Conservation (phyloP, 352 stramenopile species). For the Phytophthora europaea region DNA sequence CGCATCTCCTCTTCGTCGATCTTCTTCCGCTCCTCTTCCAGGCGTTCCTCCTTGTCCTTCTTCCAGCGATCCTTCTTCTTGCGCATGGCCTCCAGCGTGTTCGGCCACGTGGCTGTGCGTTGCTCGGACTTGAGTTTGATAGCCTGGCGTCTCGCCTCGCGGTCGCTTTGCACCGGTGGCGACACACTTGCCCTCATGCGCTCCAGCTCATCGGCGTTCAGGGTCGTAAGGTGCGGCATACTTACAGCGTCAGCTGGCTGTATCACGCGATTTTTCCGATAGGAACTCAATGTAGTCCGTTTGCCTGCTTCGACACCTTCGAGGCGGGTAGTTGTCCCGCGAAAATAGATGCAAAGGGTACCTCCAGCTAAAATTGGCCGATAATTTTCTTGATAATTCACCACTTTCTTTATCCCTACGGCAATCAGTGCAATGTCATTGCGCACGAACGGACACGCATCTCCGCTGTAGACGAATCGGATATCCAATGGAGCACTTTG, state of each 20-base stretch:
- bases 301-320: background rate
- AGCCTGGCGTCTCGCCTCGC: conserved; percentile 65
- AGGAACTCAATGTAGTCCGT: background rate
- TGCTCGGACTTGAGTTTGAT: conserved; percentile 87
- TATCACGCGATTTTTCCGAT: background rate
- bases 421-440: background rate
- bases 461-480: background rate
- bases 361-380: conserved; percentile 8
- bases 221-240: conserved; percentile 54
- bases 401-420: too few species aligned
- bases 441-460: background rate
- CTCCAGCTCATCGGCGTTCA: conserved; percentile 73
- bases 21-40: conserved; percentile 79
- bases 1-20: conserved; percentile 84
- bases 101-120: conserved; percentile 89
- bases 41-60: conserved; percentile 89
- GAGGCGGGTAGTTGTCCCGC: background rate
- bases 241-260: background rate
- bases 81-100: conserved; percentile 92
- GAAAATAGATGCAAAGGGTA: conserved; percentile 9
- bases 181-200: conserved; percentile 81
- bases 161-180: conserved; percentile 66
- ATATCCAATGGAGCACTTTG: background rate
- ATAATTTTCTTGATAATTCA: too few species aligned
- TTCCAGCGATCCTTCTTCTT: conserved; percentile 93